Evolutionary conservation across 2,329 filamentous ascomycete genomes (phyloP).

Genomic region (Metarhizium anisopliae): DNA sequence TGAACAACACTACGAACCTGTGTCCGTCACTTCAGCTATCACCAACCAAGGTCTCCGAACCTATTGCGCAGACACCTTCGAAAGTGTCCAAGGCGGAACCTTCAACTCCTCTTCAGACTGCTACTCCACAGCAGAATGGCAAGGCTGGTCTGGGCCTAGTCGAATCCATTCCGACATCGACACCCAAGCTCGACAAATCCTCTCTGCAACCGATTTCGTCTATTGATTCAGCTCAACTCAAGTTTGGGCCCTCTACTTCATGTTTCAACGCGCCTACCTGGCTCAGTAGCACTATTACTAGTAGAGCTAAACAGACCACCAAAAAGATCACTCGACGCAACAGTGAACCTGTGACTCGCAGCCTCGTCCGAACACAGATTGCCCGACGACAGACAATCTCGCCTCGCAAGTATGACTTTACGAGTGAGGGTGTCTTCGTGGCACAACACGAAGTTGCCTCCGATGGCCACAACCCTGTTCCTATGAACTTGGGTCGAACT

Average conservation of each 20-base stretch:
- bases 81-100: neutral
- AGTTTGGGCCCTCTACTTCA: constrained; percentile 20
- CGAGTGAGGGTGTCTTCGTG: neutral
- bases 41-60: neutral
- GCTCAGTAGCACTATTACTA: constrained; percentile 14
- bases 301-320: constrained; percentile 13
- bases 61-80: neutral
- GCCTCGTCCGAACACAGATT: constrained; percentile 11
- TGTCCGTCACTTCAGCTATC: neutral
- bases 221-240: constrained; percentile 11
- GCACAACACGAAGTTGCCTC: neutral
- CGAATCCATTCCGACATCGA: constrained; percentile 13
- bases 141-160: constrained; percentile 13
- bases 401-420: constrained; percentile 16
- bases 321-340: constrained; percentile 19
- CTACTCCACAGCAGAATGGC: neutral
- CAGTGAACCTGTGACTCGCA: constrained; percentile 25
- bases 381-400: constrained; percentile 20
- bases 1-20: neutral
- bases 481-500: neutral
- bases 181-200: constrained; percentile 11
- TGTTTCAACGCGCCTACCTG: constrained; percentile 19
- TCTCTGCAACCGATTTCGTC: constrained; percentile 10
- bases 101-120: neutral
- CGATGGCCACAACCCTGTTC: neutral